These are phyloP conservation scores for Linnemannia hyalina DNA, from an alignment of 192 early-diverging fungal species.

Conservation along the genomic window DNA sequence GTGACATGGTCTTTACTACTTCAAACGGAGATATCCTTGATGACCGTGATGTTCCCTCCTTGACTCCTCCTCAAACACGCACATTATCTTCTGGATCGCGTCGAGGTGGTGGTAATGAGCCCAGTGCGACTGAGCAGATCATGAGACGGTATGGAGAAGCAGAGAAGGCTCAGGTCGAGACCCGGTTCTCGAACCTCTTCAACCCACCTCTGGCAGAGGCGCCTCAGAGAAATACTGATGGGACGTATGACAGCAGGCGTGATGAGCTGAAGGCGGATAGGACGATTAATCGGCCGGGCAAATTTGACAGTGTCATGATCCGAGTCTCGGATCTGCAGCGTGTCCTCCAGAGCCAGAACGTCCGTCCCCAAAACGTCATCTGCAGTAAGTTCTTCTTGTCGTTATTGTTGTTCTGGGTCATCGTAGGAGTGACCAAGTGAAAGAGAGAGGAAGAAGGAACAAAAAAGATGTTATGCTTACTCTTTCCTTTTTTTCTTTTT, in stretches of 20 bases:
- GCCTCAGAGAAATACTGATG: not conserved
- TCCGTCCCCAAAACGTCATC: slow-evolving; percentile 84
- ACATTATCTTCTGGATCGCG: not conserved
- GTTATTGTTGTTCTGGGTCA: not conserved
- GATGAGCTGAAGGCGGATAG: slow-evolving; percentile 49
- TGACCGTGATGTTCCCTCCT: not conserved
- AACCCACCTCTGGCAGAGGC: slow-evolving; percentile 24
- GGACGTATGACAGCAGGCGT: not conserved
- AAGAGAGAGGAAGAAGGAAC: not conserved
- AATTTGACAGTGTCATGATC: slow-evolving; percentile 76
- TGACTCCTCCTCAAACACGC: not conserved
- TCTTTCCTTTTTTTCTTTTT: not conserved
- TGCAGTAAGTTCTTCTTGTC: slow-evolving; percentile 67
- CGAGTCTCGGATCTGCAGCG: slow-evolving; percentile 82
- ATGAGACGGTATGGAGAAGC: slow-evolving; percentile 42
- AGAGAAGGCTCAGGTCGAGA: slow-evolving; percentile 42
- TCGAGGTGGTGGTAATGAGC: not conserved
- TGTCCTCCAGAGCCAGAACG: slow-evolving; percentile 80
- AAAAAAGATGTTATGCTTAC: no score
- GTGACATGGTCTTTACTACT: slow-evolving; percentile 77
- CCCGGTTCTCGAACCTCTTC: slow-evolving; percentile 29
- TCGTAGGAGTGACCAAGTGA: not conserved
- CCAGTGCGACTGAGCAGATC: not conserved
- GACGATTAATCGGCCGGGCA: slow-evolving; percentile 41
- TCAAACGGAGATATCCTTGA: slow-evolving; percentile 54